Base-by-base conservation (phyloP, 2,329 filamentous ascomycete species). In the Zopfia rhizophila region DNA sequence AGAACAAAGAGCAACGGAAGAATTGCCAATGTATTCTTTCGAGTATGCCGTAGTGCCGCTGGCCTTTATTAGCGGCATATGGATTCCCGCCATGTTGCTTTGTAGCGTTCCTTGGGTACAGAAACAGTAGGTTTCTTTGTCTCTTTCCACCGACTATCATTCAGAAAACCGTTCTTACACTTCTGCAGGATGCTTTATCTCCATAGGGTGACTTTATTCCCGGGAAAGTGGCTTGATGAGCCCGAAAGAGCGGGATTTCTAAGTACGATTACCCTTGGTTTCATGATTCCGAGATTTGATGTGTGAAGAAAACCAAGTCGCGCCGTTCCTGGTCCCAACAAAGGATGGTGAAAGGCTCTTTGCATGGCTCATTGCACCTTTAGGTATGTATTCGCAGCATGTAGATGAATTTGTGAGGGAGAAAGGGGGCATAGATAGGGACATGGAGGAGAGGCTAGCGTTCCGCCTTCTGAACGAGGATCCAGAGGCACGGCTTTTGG, bases 301-400 rank as follows among this genome's bases (percentile, higher is more conserved):
- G 11, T 10, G 13, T n/a, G 14, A 14, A 92, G 89, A 85, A 61
- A 91, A 91, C 58, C 92, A 97, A 74, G 88, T 95, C 7, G 90
- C 89, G 3, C 89, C 93, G 0, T 96, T 97, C 70, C 84, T 82
- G 16, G 74, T 97, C 35, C 74, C 72, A 1, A 94, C 91, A 0
- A 78, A 84, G 2, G 92, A 96, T 66, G 84, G 85, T 29, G 85
- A 92, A 68, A 84, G 78, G 2, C 75, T 97, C 6, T 95, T 94
- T 66, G 88, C 89, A n/a, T 97, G 93, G 93, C 91, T 96, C 61
- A 80, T 97, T 38, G 75, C 96, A 35, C 93, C 93, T 0, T 73
- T 95, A 4, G 84, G 86, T 21, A 74, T 90, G 0, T 96, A 95
- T 66, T 78, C 84, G 6, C 79, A 85, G 53, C 81, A 95, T 58